phyloP scores from a whole-genome alignment of 225 moss, liverwort and hornwort genomes.

The Ulota crispa region DNA sequence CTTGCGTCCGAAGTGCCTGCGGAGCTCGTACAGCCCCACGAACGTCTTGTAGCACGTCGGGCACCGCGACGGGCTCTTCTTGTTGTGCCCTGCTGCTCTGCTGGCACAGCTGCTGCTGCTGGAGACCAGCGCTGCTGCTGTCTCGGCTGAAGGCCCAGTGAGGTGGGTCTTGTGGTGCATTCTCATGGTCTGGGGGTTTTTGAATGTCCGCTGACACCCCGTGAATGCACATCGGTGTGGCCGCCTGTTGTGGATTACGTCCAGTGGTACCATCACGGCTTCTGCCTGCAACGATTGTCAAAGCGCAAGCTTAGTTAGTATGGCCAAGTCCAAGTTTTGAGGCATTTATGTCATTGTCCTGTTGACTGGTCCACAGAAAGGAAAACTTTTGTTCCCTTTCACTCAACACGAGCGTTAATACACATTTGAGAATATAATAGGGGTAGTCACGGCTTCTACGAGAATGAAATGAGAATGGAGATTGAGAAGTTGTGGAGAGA shows the following conservation, averaged over 20 bases:
- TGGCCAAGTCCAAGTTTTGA: neutral
- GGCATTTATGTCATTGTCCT: neutral
- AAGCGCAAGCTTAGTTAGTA: neutral
- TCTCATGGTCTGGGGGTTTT: constrained; percentile 62
- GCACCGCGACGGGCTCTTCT: constrained; percentile 78
- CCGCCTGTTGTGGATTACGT: constrained; percentile 53
- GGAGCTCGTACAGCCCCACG: constrained; percentile 84
- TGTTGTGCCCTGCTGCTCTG: constrained; percentile 78
- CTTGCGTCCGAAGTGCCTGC: constrained; percentile 79
- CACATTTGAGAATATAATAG: no score
- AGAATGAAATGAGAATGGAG: no score
- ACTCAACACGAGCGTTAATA: no score
- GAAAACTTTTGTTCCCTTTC: neutral
- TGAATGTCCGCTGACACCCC: constrained; percentile 55
- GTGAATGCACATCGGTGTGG: constrained; percentile 45
- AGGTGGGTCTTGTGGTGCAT: constrained; percentile 64
- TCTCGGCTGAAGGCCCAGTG: neutral
- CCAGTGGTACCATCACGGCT: constrained; percentile 44
- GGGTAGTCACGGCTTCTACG: no score
- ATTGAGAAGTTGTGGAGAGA: no score
- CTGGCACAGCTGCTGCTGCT: constrained; percentile 5
- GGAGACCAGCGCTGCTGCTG: neutral
- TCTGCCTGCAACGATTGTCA: neutral
- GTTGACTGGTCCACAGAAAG: neutral
- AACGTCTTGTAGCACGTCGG: constrained; percentile 74